phyloP scores from a whole-genome alignment of 805 yeast species.

The Candida verbasci region DNA sequence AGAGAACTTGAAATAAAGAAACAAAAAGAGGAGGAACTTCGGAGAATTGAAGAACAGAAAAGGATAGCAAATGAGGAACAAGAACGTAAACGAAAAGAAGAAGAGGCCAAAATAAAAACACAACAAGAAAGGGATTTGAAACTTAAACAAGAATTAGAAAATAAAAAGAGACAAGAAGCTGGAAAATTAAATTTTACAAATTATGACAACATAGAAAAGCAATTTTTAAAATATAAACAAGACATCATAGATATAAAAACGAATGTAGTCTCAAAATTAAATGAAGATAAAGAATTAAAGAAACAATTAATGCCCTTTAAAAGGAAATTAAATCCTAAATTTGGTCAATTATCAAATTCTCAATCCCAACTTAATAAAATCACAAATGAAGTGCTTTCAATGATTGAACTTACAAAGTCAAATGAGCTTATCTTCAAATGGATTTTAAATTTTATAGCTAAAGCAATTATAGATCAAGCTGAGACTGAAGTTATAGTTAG shows the following conservation, averaged over 20 bases:
- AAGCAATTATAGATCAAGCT: slow-evolving; percentile 84
- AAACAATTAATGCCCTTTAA: slow-evolving; percentile 55
- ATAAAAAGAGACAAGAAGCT: slow-evolving; percentile 14
- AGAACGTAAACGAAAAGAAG: slow-evolving; percentile 11
- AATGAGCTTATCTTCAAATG: slow-evolving; percentile 59
- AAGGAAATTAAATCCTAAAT: slow-evolving; percentile 78
- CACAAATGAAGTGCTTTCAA: slow-evolving; percentile 43
- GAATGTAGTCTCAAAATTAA: slow-evolving; percentile 53
- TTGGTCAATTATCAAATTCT: slow-evolving; percentile 87
- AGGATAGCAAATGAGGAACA: slow-evolving; percentile 15
- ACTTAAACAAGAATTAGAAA: slow-evolving; percentile 16
- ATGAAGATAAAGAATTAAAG: slow-evolving; percentile 47
- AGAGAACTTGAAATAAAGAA: slow-evolving; percentile 12
- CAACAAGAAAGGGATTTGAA: slow-evolving; percentile 12
- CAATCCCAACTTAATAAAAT: slow-evolving; percentile 52
- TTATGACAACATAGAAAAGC: slow-evolving; percentile 33
- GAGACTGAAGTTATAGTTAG: slow-evolving; percentile 86
- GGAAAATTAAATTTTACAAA: slow-evolving; percentile 30
- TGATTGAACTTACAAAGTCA: slow-evolving; percentile 46
- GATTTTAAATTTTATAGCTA: slow-evolving; percentile 79
- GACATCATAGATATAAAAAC: slow-evolving; percentile 56
- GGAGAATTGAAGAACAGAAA: slow-evolving; percentile 16
- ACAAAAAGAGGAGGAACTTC: slow-evolving; percentile 9
- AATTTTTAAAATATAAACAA: slow-evolving; percentile 45
- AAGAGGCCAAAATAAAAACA: slow-evolving; percentile 20